Evolutionary conservation across 2,329 filamentous ascomycete genomes (phyloP).

Genomic region (Ophiostoma triangulosporum): DNA sequence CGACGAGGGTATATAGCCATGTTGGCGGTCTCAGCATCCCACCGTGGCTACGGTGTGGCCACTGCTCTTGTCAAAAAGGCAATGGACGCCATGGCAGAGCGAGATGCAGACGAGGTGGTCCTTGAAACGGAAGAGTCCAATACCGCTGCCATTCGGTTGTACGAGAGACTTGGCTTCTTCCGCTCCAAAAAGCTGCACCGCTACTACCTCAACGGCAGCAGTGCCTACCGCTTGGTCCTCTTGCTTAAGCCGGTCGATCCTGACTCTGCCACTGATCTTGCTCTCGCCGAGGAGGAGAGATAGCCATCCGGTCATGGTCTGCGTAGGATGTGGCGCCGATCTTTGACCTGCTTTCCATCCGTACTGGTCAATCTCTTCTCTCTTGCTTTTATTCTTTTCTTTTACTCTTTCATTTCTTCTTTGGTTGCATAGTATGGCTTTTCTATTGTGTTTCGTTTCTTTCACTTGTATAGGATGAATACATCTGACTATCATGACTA

Average conservation of each 20-base stretch:
- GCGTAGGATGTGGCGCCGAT: too few relatives aligned
- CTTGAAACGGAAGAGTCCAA: constrained; percentile 95
- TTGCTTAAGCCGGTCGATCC: constrained; percentile 49
- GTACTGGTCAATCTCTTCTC: too few relatives aligned
- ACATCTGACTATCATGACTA: not conserved
- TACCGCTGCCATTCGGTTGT: constrained; percentile 75
- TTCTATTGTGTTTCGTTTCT: not conserved
- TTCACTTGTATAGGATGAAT: not conserved
- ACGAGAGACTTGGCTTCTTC: constrained; percentile 84
- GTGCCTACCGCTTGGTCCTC: constrained; percentile 77
- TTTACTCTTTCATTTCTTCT: not conserved
- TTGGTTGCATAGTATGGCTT: too few relatives aligned
- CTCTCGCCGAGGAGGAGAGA: constrained; percentile 20
- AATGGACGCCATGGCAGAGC: constrained; percentile 77
- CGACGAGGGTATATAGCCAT: constrained; percentile 94
- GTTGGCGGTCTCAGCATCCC: constrained; percentile 75
- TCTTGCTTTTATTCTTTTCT: not conserved
- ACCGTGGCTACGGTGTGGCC: constrained; percentile 75
- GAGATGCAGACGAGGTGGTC: constrained; percentile 83
- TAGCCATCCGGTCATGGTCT: too few relatives aligned
- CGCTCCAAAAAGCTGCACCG: constrained; percentile 85
- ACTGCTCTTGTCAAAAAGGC: constrained; percentile 79
- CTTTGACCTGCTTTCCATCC: too few relatives aligned
- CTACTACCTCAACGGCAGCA: constrained; percentile 94
- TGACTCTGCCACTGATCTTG: constrained; percentile 24